Evolutionary conservation across 176 grass and related monocot species (phyloP).

Genomic region (Tuctoria greenei): DNA sequence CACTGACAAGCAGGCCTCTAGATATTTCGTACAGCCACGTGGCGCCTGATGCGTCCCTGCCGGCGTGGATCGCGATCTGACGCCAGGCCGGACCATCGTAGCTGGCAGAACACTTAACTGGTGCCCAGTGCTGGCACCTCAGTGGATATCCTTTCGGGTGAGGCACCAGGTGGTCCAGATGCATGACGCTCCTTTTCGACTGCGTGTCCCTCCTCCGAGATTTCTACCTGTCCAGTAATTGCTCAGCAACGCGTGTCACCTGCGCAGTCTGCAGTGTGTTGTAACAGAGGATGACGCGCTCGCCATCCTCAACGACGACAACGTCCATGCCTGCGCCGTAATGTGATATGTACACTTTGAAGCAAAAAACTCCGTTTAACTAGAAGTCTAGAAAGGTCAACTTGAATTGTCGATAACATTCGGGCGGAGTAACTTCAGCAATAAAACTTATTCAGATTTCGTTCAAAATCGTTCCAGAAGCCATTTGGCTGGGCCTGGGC

Average conservation of each 20-base stretch:
- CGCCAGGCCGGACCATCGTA: not conserved
- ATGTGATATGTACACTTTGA: conserved; percentile 42
- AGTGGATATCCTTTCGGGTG: not conserved
- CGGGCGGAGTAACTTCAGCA: not conserved
- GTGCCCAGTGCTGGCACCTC: not conserved
- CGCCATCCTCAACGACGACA: conserved; percentile 74
- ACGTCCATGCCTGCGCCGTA: conserved; percentile 72
- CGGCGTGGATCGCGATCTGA: not conserved
- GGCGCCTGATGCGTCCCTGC: not conserved
- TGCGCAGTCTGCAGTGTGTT: too few species aligned
- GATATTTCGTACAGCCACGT: conserved; percentile 16
- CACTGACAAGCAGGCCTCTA: not conserved
- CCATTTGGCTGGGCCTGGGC: not conserved
- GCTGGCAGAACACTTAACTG: too few species aligned
- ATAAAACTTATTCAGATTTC: not conserved
- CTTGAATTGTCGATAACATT: not conserved
- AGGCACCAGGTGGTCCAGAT: not conserved
- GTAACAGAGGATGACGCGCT: too few species aligned
- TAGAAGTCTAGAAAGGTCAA: not conserved
- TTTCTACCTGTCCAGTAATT: not conserved
- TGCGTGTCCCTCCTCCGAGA: not conserved
- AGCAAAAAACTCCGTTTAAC: not conserved
- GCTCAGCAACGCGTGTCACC: not conserved
- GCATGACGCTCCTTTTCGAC: not conserved
- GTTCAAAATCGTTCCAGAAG: not conserved